These are phyloP conservation scores for Sarocladiaceae sp. DNA, from an alignment of 2,329 filamentous ascomycete species.

Conservation along the genomic window DNA sequence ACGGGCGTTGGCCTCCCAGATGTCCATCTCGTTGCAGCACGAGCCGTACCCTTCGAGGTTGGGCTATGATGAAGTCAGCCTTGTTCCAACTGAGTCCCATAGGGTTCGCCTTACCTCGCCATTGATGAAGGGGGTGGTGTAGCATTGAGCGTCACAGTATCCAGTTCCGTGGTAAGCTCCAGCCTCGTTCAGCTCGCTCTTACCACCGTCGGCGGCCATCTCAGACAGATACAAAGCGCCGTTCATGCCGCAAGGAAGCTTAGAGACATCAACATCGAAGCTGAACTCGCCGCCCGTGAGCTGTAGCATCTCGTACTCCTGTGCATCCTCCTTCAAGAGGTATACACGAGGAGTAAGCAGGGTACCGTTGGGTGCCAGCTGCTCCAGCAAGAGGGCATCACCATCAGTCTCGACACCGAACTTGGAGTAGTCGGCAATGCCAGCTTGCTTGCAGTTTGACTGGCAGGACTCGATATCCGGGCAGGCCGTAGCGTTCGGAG, in stretches of 20 bases:
- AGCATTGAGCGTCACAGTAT: constrained; percentile 58
- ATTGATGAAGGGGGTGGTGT: constrained; percentile 42
- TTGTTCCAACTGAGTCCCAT: background rate
- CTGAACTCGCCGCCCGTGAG: constrained; percentile 56
- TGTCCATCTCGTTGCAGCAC: constrained; percentile 51
- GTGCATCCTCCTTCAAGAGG: constrained; percentile 46
- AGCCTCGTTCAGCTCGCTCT: constrained; percentile 45
- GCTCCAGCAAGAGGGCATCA: constrained; percentile 22
- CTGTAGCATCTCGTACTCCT: constrained; percentile 54
- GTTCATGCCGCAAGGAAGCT: constrained; percentile 61
- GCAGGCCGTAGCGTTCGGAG: constrained; percentile 37
- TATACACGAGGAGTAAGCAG: constrained; percentile 44
- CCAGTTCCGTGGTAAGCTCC: constrained; percentile 57
- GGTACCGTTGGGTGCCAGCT: constrained; percentile 18
- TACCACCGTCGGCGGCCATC: constrained; percentile 53
- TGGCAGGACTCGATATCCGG: constrained; percentile 44
- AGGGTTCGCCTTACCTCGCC: constrained; percentile 33
- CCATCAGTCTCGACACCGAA: constrained; percentile 27
- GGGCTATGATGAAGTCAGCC: constrained; percentile 20
- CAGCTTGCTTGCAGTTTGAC: constrained; percentile 47
- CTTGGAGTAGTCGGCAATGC: constrained; percentile 37
- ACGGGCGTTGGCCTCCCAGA: constrained; percentile 46
- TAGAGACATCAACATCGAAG: constrained; percentile 60
- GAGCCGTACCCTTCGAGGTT: constrained; percentile 37
- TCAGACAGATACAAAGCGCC: constrained; percentile 57